phyloP scores from a whole-genome alignment of 495 filamentous ascomycete genomes.

The Neurospora africana region DNA sequence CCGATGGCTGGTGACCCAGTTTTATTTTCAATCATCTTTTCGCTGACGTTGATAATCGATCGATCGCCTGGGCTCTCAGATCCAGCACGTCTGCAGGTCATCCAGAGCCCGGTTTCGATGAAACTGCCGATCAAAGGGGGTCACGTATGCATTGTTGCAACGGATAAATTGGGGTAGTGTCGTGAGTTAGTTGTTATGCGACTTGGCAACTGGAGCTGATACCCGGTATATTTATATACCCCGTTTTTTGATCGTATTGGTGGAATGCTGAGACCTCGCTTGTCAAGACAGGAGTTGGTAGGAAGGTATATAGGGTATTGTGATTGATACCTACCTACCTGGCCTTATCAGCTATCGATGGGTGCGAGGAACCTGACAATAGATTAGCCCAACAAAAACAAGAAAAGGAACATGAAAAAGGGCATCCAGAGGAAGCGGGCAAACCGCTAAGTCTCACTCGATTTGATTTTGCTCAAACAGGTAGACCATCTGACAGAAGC shows the following conservation, averaged over 20 bases:
- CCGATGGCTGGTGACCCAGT: background rate
- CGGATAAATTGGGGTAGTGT: background rate
- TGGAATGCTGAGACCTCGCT: no score
- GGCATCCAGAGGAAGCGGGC: no score
- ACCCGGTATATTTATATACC: background rate
- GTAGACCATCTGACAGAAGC: no score
- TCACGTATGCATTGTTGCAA: background rate
- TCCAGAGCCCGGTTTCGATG: background rate
- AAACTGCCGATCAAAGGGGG: background rate
- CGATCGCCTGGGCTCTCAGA: background rate
- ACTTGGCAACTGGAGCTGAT: background rate
- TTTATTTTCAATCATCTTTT: background rate
- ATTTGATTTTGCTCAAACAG: no score
- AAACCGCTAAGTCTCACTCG: no score
- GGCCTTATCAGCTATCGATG: background rate
- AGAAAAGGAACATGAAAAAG: no score
- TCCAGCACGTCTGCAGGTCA: background rate
- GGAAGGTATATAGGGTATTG: background rate
- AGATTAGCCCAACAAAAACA: background rate
- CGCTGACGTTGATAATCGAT: background rate
- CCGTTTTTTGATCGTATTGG: background rate
- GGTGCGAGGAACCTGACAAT: no score
- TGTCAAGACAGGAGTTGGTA: no score
- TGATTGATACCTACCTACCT: background rate
- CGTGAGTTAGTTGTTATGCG: background rate